phyloP scores from a whole-genome alignment of 2,329 filamentous ascomycete genomes.

The Corynespora cassiicola region DNA sequence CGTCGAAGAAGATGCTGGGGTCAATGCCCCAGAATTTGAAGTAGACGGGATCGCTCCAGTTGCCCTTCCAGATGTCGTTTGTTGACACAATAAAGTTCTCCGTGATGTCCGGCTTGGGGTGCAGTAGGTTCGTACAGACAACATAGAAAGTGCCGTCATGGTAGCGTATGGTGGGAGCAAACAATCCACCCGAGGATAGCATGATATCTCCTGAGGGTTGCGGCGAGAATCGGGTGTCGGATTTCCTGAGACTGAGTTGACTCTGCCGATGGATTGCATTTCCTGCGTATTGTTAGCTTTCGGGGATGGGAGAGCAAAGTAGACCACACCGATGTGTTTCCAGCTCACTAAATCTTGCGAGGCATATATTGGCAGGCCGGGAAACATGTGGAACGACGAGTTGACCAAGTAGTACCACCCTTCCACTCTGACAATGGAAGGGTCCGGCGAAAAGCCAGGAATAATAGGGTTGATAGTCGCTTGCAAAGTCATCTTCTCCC shows the following conservation, averaged over 20 bases:
- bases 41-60: conserved; percentile 18
- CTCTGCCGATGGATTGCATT: conserved; percentile 56
- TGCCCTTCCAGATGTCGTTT: conserved; percentile 12
- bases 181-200: conserved; percentile 25
- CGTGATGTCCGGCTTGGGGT: conserved; percentile 46
- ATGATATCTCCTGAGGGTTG: conserved; percentile 6
- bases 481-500: too few species aligned
- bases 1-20: conserved; percentile 20
- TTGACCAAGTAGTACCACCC: conserved; percentile 58
- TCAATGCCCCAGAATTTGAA: conserved; percentile 22
- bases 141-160: conserved; percentile 23
- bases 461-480: conserved; percentile 45
- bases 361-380: conserved; percentile 58
- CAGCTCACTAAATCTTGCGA: conserved; percentile 58
- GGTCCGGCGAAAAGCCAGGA: conserved; percentile 57
- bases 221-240: conserved; percentile 46
- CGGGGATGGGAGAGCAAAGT: not conserved
- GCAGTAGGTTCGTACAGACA: conserved; percentile 19
- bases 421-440: conserved; percentile 49
- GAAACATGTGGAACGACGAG: conserved; percentile 59
- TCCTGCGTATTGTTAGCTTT: conserved; percentile 8
- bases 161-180: conserved; percentile 23
- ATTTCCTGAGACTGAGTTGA: conserved; percentile 55
- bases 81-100: conserved; percentile 43
- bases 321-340: conserved; percentile 47